Evolutionary conservation across 495 filamentous ascomycete species (phyloP).

Genomic region (Lepraria neglecta): DNA sequence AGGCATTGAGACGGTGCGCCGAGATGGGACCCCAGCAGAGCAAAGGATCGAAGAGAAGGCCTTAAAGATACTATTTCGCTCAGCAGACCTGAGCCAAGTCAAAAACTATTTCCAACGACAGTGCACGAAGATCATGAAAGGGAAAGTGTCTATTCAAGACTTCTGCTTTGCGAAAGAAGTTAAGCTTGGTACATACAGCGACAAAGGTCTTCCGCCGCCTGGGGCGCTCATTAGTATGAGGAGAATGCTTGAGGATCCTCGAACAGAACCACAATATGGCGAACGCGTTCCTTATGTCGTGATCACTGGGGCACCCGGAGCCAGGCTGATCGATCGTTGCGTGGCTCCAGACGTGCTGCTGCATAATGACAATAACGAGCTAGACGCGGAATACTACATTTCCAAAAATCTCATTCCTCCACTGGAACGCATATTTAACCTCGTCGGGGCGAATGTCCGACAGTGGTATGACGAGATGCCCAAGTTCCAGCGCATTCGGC

Average conservation of each 20-base stretch:
- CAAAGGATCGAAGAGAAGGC: constrained; percentile 97
- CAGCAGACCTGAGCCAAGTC: constrained; percentile 79
- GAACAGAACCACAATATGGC: constrained; percentile 88
- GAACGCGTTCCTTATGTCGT: constrained; percentile 95
- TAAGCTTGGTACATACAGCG: constrained; percentile 82
- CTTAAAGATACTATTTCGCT: constrained; percentile 81
- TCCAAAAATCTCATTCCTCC: constrained; percentile 92
- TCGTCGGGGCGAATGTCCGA: constrained; percentile 87
- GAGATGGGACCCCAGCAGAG: constrained; percentile 90
- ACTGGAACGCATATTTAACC: constrained; percentile 91
- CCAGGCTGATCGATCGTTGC: constrained; percentile 81
- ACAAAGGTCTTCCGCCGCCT: constrained; percentile 69
- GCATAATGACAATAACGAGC: constrained; percentile 62
- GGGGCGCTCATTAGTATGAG: constrained; percentile 81
- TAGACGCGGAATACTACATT: constrained; percentile 98
- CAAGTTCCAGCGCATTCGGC: constrained; percentile 68
- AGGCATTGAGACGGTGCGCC: constrained; percentile 91
- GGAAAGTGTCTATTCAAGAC: constrained; percentile 82
- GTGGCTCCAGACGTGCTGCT: constrained; percentile 82
- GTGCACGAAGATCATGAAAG: constrained; percentile 88
- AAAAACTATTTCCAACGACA: constrained; percentile 88
- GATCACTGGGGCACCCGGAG: constrained; percentile 76
- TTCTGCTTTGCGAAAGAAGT: constrained; percentile 94
- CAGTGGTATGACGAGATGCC: constrained; percentile 97
- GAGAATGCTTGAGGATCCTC: constrained; percentile 76